phyloP scores from a whole-genome alignment of 345 rosid genomes.

The Euphorbia pulcherrima region DNA sequence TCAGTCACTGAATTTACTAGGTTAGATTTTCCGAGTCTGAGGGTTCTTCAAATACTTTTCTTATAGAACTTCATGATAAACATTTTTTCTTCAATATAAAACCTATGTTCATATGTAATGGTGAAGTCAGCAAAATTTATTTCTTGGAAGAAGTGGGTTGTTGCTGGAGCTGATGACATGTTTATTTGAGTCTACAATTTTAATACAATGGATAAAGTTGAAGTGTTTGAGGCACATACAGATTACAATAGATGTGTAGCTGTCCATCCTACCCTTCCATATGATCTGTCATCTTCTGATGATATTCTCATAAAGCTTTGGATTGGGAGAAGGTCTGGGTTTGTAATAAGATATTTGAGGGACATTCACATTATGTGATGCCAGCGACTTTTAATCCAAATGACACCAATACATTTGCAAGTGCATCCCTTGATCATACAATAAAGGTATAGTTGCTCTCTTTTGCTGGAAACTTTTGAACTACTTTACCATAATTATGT shows the following conservation, averaged over 20 bases:
- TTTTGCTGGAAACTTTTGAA: constrained; percentile 10
- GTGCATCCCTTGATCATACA: constrained; percentile 96
- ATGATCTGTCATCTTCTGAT: constrained; percentile 90
- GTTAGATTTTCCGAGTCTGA: constrained; percentile 30
- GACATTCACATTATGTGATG: constrained; percentile 99
- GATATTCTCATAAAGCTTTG: constrained; percentile 98
- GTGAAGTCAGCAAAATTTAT: constrained; percentile 94
- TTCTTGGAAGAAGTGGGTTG: constrained; percentile 84
- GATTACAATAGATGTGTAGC: constrained; percentile 94
- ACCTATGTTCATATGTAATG: constrained; percentile 26
- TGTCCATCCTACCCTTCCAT: constrained; percentile 90
- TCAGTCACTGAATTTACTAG: constrained; percentile 75
- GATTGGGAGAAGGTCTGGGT: constrained; percentile 99
- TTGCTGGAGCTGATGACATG: constrained; percentile 95
- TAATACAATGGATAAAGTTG: constrained; percentile 85
- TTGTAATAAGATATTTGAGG: constrained; percentile 88
- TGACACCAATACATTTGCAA: constrained; percentile 90
- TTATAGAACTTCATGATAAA: not conserved
- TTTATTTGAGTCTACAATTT: constrained; percentile 82
- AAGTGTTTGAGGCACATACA: constrained; percentile 94
- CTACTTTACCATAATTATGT: constrained; percentile 15
- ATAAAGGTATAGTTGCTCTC: constrained; percentile 49
- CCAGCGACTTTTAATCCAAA: constrained; percentile 90
- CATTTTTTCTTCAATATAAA: not conserved
- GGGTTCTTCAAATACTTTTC: not conserved